Percentiles rank a stretch among this genome's conserved stretches.
These are phyloP conservation scores for Picochlorum sp. DNA, from an alignment of 139 green algal genomes.

Conservation along the genomic window DNA sequence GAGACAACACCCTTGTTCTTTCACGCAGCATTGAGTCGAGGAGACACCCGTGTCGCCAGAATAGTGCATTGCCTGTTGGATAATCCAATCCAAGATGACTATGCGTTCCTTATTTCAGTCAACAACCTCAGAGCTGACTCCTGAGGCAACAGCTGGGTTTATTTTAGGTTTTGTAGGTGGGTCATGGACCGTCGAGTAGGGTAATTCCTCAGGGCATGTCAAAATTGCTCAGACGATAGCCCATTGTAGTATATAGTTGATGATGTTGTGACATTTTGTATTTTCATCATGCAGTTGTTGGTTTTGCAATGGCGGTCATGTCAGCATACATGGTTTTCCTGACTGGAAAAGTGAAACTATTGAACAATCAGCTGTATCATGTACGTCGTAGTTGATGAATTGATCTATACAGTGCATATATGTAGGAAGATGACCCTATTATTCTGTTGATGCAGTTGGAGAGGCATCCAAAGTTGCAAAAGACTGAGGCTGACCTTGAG, in stretches of 20 bases:
- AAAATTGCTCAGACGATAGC: no score
- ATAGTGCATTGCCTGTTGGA: no score
- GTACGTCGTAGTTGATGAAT: background rate
- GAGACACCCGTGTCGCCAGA: no score
- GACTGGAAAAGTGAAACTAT: background rate
- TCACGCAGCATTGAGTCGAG: no score
- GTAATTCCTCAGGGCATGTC: no score
- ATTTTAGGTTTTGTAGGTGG: slow-evolving; percentile 4
- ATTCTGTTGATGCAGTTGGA: background rate
- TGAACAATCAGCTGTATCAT: background rate
- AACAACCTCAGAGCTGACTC: background rate
- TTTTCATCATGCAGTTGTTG: background rate
- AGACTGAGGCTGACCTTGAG: background rate
- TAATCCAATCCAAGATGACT: no score
- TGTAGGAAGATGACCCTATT: background rate
- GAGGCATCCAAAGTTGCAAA: slow-evolving; percentile 2
- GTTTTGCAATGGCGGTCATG: background rate
- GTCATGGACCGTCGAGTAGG: background rate
- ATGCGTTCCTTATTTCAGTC: background rate
- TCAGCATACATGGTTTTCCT: background rate
- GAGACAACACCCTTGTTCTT: no score
- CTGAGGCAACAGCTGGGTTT: slow-evolving; percentile 1
- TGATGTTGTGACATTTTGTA: background rate
- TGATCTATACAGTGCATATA: background rate
- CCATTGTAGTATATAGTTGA: no score